phyloP scores from a whole-genome alignment of 2,329 filamentous ascomycete genomes.

The Aspergillus alliaceus region DNA sequence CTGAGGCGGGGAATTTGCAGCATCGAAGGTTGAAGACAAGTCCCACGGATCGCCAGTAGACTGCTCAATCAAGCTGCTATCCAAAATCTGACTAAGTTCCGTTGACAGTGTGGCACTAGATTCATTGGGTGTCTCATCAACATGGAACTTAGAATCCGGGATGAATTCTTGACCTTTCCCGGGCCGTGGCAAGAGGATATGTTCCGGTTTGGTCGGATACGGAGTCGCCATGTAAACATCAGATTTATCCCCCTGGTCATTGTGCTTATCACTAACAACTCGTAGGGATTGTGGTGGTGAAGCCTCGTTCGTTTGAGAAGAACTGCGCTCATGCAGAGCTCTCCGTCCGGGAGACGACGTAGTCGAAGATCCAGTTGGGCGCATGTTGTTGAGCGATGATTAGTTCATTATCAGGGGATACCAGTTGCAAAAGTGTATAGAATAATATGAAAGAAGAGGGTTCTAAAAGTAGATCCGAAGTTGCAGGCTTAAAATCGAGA shows the following conservation, averaged over 20 bases:
- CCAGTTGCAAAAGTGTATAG: conserved; percentile 7
- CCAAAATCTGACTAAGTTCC: conserved; percentile 24
- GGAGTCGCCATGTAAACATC: conserved; percentile 44
- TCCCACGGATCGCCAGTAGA: conserved; percentile 35
- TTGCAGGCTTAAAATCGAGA: not conserved
- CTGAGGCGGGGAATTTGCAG: conserved; percentile 36
- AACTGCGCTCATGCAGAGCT: conserved; percentile 48
- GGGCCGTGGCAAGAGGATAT: conserved; percentile 44
- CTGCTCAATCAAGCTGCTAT: conserved; percentile 27
- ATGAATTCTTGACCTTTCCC: conserved; percentile 38
- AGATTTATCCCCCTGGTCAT: conserved; percentile 33
- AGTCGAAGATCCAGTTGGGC: conserved; percentile 29
- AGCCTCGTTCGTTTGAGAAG: conserved; percentile 47
- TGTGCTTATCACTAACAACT: conserved; percentile 30
- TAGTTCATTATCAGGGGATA: conserved; percentile 31
- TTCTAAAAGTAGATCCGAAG: conserved; percentile 5
- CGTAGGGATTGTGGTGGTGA: conserved; percentile 40
- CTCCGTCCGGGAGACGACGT: conserved; percentile 38
- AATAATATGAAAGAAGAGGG: conserved; percentile 5
- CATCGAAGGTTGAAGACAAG: conserved; percentile 37
- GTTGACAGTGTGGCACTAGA: conserved; percentile 32
- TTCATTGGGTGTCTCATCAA: conserved; percentile 30
- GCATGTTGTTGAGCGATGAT: conserved; percentile 31
- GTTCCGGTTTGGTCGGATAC: conserved; percentile 49
- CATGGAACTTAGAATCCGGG: conserved; percentile 31